These are phyloP conservation scores for Aspergillus conjunctus DNA, from an alignment of 495 filamentous ascomycete genomes.

Conservation along the genomic window DNA sequence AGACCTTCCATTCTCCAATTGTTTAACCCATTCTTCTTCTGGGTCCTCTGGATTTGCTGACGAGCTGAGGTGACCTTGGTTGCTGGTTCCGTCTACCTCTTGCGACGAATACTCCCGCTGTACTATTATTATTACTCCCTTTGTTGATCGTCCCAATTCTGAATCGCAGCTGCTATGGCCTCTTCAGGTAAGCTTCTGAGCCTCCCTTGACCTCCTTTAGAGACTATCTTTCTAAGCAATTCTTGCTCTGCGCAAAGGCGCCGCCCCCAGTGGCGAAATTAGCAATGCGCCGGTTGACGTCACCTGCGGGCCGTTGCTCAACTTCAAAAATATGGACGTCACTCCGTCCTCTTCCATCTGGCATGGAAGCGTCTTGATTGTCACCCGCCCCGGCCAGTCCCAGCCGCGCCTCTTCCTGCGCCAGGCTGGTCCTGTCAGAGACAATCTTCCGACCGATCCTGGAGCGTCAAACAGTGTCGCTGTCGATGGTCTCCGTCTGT, in stretches of 20 bases:
- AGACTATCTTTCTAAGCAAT: slow-evolving; percentile 4
- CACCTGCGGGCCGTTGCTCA: slow-evolving; percentile 78
- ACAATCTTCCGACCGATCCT: slow-evolving; percentile 15
- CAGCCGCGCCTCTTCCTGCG: slow-evolving; percentile 54
- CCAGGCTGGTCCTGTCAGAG: slow-evolving; percentile 42
- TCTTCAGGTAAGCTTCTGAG: neutral
- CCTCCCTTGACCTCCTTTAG: neutral
- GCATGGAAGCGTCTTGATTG: slow-evolving; percentile 82
- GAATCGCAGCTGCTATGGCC: neutral
- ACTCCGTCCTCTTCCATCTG: slow-evolving; percentile 56
- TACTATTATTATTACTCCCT: neutral
- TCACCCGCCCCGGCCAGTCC: slow-evolving; percentile 64
- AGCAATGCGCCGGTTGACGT: slow-evolving; percentile 57
- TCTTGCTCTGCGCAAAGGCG: slow-evolving; percentile 8
- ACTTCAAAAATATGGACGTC: slow-evolving; percentile 80
- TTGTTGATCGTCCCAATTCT: neutral
- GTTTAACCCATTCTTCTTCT: neutral
- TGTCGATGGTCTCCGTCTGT: slow-evolving; percentile 66
- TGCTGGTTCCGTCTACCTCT: neutral
- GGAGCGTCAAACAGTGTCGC: slow-evolving; percentile 23
- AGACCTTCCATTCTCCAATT: neutral
- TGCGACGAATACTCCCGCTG: neutral
- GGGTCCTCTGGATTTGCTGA: neutral
- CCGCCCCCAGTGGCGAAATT: slow-evolving; percentile 17
- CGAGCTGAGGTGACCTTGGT: neutral